These are phyloP conservation scores for Gliomastix tumulicola DNA, from an alignment of 2,329 filamentous ascomycete genomes.

Conservation along the genomic window DNA sequence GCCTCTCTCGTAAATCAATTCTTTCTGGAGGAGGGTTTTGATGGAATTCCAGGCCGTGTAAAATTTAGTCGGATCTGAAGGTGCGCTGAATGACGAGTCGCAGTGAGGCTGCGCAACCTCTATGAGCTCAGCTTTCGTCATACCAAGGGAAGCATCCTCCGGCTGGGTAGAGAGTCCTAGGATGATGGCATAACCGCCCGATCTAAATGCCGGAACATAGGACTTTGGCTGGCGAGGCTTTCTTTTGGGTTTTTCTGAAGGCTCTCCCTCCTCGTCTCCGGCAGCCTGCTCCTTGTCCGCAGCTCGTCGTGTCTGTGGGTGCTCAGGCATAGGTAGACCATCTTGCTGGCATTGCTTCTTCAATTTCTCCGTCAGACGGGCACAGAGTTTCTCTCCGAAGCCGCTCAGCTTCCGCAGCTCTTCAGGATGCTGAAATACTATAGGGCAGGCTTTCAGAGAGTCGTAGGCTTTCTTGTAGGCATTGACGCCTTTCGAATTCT, in stretches of 20 bases:
- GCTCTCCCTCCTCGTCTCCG: slow-evolving; percentile 10
- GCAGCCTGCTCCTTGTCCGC: slow-evolving; percentile 7
- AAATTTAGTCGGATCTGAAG: slow-evolving; percentile 59
- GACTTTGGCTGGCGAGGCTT: slow-evolving; percentile 52
- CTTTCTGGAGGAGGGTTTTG: slow-evolving; percentile 67
- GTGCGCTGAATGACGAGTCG: slow-evolving; percentile 65
- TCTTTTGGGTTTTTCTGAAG: slow-evolving; percentile 33
- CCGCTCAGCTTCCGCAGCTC: slow-evolving; percentile 68
- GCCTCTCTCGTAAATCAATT: slow-evolving; percentile 65
- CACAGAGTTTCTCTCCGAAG: slow-evolving; percentile 65
- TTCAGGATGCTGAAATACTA: slow-evolving; percentile 64
- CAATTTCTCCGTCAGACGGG: slow-evolving; percentile 57
- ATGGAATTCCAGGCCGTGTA: slow-evolving; percentile 82
- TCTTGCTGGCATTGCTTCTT: slow-evolving; percentile 57
- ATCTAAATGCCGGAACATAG: slow-evolving; percentile 68
- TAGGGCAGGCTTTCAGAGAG: slow-evolving; percentile 68
- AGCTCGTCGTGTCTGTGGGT: slow-evolving; percentile 37
- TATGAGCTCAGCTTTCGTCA: slow-evolving; percentile 64
- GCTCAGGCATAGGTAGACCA: slow-evolving; percentile 60
- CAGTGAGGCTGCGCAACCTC: slow-evolving; percentile 64
- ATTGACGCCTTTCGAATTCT: slow-evolving; percentile 63
- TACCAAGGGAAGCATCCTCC: slow-evolving; percentile 40
- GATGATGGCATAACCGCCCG: slow-evolving; percentile 67
- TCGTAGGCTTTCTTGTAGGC: slow-evolving; percentile 72
- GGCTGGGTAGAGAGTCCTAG: slow-evolving; percentile 56